These are phyloP conservation scores for Colletotrichum viniferum DNA, from an alignment of 2,329 filamentous ascomycete genomes.

Conservation along the genomic window DNA sequence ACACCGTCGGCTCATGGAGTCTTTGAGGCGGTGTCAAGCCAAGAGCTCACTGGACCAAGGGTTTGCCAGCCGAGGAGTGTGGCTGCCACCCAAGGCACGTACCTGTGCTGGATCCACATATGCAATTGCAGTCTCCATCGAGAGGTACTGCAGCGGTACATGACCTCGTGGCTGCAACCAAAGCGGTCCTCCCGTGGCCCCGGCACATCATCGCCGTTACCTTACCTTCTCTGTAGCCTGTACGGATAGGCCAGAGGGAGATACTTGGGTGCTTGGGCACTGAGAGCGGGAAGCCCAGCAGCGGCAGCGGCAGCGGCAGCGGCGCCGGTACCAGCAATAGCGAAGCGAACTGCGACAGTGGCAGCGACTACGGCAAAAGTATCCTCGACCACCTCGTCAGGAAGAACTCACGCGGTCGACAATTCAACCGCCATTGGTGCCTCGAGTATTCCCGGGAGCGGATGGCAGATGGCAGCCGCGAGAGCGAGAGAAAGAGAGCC, in stretches of 20 bases:
- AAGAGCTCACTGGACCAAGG: not conserved
- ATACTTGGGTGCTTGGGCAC: not conserved
- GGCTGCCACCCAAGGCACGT: not conserved
- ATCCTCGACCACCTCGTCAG: not conserved
- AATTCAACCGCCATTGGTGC: not conserved
- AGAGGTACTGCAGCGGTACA: constrained; percentile 13
- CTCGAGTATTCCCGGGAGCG: not conserved
- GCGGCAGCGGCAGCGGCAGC: not conserved
- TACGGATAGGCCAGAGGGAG: not conserved
- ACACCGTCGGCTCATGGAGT: constrained; percentile 2
- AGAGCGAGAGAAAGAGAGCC: not conserved
- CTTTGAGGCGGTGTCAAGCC: not conserved
- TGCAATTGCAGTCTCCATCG: not conserved
- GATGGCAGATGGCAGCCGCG: not conserved
- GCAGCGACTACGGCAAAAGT: not conserved
- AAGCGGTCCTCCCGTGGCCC: constrained; percentile 6
- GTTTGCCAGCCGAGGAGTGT: not conserved
- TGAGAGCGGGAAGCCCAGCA: not conserved
- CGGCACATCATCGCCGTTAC: not conserved
- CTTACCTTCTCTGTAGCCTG: not conserved
- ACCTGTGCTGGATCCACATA: not conserved
- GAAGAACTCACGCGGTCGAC: not conserved
- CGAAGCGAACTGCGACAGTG: not conserved
- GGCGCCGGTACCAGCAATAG: not conserved
- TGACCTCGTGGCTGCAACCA: constrained; percentile 17